phyloP scores from a whole-genome alignment of 192 early-diverging fungal genomes.

The Spizellomyces punctatus region DNA sequence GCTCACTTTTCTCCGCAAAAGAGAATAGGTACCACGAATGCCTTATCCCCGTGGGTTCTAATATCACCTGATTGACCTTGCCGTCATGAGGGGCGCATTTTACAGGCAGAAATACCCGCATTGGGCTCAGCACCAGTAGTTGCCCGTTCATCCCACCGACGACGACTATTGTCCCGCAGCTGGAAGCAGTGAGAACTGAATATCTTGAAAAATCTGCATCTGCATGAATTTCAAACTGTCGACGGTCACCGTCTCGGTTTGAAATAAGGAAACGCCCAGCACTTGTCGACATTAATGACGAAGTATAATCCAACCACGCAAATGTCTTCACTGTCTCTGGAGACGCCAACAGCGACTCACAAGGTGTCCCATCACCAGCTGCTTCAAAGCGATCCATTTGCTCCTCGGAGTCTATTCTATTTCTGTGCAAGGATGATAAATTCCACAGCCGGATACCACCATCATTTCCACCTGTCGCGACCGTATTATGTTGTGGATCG shows the following conservation, averaged over 20 bases:
- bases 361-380: too few species aligned
- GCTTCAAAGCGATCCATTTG: constrained; percentile 1
- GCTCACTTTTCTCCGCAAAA: constrained; percentile 19
- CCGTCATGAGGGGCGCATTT: constrained; percentile 40
- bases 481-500: constrained; percentile 45
- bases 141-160: constrained; percentile 58
- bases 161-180: constrained; percentile 55
- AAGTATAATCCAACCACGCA: too few species aligned
- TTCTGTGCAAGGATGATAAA: constrained; percentile 10
- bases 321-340: too few species aligned
- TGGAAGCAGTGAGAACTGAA: constrained; percentile 53
- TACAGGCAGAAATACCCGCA: constrained; percentile 46
- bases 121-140: constrained; percentile 52
- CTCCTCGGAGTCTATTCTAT: constrained; percentile 25
- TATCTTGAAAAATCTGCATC: constrained; percentile 53
- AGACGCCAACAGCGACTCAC: too few species aligned
- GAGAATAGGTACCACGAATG: constrained; percentile 12
- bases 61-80: constrained; percentile 50
- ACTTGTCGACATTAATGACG: too few species aligned
- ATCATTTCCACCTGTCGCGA: constrained; percentile 81
- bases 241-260: too few species aligned
- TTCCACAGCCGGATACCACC: constrained; percentile 78
- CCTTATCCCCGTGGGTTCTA: background rate
- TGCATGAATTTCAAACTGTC: constrained; percentile 30
- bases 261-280: too few species aligned